Conservation (phyloP, 192 early-diverging fungal species). For the Umbelopsis sp. region DNA sequence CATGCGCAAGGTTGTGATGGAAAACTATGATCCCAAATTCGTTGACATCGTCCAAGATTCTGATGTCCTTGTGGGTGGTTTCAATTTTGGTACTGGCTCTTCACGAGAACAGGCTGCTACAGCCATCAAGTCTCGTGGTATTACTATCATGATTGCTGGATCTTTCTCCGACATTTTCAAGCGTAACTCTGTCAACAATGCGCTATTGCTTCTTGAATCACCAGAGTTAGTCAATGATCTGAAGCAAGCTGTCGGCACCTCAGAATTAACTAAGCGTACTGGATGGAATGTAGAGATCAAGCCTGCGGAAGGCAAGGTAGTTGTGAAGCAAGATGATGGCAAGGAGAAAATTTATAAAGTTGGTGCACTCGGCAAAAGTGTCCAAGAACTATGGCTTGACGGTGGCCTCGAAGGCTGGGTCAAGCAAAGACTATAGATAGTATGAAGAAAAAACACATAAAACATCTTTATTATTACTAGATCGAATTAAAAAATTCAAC, state of each 20-base stretch:
- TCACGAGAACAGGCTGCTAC: slow-evolving; percentile 99
- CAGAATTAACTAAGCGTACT: slow-evolving; percentile 71
- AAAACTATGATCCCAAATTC: slow-evolving; percentile 96
- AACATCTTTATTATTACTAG: background rate
- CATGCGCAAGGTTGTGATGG: slow-evolving; percentile 97
- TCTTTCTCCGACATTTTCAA: slow-evolving; percentile 99
- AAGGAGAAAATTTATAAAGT: slow-evolving; percentile 51
- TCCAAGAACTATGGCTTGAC: slow-evolving; percentile 96
- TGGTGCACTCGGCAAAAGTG: slow-evolving; percentile 79
- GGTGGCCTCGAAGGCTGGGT: slow-evolving; percentile 97
- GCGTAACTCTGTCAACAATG: slow-evolving; percentile 99
- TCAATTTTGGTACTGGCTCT: slow-evolving; percentile 98
- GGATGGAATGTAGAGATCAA: slow-evolving; percentile 74
- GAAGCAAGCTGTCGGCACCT: slow-evolving; percentile 48
- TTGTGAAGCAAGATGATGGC: slow-evolving; percentile 41
- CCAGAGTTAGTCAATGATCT: slow-evolving; percentile 81
- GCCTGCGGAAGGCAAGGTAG: slow-evolving; percentile 68
- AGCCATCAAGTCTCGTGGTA: slow-evolving; percentile 83
- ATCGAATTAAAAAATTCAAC: background rate
- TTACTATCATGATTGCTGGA: slow-evolving; percentile 85
- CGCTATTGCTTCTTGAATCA: slow-evolving; percentile 87
- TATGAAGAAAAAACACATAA: too few relatives aligned
- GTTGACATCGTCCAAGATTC: slow-evolving; percentile 63
- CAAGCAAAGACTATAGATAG: slow-evolving; percentile 60
- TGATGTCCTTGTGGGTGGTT: slow-evolving; percentile 89